Evolutionary conservation across 2,329 filamentous ascomycete species (phyloP).

Genomic region (Arthroderma sp.): DNA sequence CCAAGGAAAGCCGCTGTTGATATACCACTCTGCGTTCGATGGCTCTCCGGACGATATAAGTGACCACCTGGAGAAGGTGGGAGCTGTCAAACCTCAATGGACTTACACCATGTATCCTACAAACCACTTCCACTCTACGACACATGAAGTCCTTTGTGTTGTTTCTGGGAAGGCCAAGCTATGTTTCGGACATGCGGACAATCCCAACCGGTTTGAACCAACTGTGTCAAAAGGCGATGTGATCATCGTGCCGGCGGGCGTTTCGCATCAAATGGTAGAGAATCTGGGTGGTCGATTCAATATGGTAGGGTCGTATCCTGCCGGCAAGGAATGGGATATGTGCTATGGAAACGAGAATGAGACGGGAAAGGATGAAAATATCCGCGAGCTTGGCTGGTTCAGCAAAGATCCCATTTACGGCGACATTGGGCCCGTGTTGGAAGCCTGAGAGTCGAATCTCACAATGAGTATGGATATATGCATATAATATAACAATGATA

Average conservation of each 20-base stretch:
- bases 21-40: slow-evolving; percentile 50
- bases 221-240: slow-evolving; percentile 48
- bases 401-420: slow-evolving; percentile 48
- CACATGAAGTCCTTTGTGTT: slow-evolving; percentile 54
- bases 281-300: slow-evolving; percentile 44
- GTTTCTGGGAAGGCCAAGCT: slow-evolving; percentile 45
- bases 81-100: slow-evolving; percentile 51
- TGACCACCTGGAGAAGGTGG: slow-evolving; percentile 39
- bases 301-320: slow-evolving; percentile 53
- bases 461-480: background rate
- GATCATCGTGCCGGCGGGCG: slow-evolving; percentile 52
- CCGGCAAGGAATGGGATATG: slow-evolving; percentile 51
- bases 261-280: slow-evolving; percentile 49
- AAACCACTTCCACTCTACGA: slow-evolving; percentile 54
- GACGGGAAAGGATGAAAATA: slow-evolving; percentile 33
- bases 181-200: slow-evolving; percentile 54
- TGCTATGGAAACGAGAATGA: slow-evolving; percentile 51
- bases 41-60: slow-evolving; percentile 37
- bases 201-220: slow-evolving; percentile 43
- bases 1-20: slow-evolving; percentile 48
- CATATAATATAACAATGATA: no score
- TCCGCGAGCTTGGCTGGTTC: slow-evolving; percentile 43
- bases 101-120: slow-evolving; percentile 54
- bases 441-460: background rate
- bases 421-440: slow-evolving; percentile 32